Evolutionary conservation across 176 grass and related monocot genomes (phyloP).

Genomic region (Bolboschoenus planiculmis): DNA sequence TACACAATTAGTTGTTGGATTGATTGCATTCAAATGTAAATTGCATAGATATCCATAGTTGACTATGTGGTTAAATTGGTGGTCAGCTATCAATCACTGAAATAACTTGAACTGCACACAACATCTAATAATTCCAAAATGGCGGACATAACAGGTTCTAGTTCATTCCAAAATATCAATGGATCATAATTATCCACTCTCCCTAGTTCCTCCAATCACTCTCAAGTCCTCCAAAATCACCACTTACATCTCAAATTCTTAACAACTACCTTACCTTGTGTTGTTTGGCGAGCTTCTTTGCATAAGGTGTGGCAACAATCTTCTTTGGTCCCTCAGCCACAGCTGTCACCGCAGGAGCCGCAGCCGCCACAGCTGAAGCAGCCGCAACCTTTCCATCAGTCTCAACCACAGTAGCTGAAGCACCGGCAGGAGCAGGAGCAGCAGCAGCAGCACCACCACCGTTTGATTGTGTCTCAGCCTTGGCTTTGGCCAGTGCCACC

Average conservation of each 20-base stretch:
- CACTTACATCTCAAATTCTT: not conserved
- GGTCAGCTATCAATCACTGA: not conserved
- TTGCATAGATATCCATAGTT: not conserved
- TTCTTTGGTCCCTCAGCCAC: conserved; percentile 28
- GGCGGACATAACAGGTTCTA: not conserved
- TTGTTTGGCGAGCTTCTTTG: conserved; percentile 84
- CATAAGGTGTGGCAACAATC: conserved; percentile 47
- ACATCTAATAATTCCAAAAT: not conserved
- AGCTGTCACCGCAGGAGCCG: conserved; percentile 8
- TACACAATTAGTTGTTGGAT: not conserved
- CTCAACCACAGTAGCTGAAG: not conserved
- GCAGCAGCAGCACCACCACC: not conserved
- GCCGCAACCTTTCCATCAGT: conserved; percentile 3
- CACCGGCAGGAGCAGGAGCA: conserved; percentile 1
- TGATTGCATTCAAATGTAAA: not conserved
- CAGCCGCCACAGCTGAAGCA: not conserved
- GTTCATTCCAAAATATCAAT: no score
- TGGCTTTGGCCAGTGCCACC: conserved; percentile 46
- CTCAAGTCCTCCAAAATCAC: not conserved
- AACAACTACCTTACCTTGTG: conserved; percentile 26
- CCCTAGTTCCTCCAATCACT: not conserved
- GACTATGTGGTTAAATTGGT: not conserved
- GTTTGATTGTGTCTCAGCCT: conserved; percentile 31
- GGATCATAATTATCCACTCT: not conserved
- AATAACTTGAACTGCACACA: not conserved